These are phyloP conservation scores for Galeopsis tetrahit DNA, from an alignment of 257 asterid species.

Conservation along the genomic window DNA sequence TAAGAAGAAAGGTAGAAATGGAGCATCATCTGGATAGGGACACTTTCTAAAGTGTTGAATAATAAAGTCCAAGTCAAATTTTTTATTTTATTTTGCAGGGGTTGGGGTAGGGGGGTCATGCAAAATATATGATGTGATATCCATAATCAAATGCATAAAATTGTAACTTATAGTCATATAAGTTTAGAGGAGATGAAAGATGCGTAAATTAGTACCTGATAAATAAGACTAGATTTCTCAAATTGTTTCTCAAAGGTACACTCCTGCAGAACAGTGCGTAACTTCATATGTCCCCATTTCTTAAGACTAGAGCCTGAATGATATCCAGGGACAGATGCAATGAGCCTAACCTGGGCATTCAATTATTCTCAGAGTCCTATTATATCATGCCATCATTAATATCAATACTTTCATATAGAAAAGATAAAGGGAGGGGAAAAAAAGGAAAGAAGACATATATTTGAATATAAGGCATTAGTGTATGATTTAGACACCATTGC, in stretches of 20 bases:
- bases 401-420: not conserved
- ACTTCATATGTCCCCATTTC: constrained; percentile 99
- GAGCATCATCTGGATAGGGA: constrained; percentile 25
- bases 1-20: constrained; percentile 19
- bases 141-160: not conserved
- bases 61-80: not conserved
- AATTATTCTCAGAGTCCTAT: constrained; percentile 5
- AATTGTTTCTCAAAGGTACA: constrained; percentile 77
- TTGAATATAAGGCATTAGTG: not conserved
- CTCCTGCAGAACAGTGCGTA: constrained; percentile 86
- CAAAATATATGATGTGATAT: not conserved
- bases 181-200: constrained; percentile 34
- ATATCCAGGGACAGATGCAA: constrained; percentile 98
- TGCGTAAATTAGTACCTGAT: constrained; percentile 62
- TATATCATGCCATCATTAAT: not conserved
- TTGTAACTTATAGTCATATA: not conserved
- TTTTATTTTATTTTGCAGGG: not conserved
- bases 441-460: constrained; percentile 2
- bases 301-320: constrained; percentile 77
- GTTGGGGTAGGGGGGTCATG: not conserved
- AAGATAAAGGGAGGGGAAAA: too few relatives aligned
- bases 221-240: constrained; percentile 85
- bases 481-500: not conserved
- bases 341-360: constrained; percentile 79
- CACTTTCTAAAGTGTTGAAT: not conserved